Evolutionary conservation across 2,329 filamentous ascomycete species (phyloP).

Genomic region (Geosmithia flava): DNA sequence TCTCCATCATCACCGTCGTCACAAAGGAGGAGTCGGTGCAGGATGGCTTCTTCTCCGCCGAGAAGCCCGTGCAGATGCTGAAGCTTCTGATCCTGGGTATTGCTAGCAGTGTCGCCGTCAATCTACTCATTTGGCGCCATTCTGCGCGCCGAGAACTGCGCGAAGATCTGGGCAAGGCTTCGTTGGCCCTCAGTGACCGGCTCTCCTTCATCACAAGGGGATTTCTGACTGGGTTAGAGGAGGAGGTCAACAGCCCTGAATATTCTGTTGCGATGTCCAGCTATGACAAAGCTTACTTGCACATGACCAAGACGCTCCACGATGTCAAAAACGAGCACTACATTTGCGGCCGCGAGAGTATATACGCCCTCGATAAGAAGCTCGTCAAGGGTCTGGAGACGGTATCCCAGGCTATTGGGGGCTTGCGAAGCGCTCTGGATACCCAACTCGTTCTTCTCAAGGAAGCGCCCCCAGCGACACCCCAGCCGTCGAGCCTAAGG

Average conservation of each 20-base stretch:
- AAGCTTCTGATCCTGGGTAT: slow-evolving; percentile 79
- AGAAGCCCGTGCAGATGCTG: slow-evolving; percentile 70
- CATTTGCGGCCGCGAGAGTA: slow-evolving; percentile 62
- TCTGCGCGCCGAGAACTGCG: slow-evolving; percentile 66
- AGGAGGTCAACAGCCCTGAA: slow-evolving; percentile 55
- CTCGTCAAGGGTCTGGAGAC: slow-evolving; percentile 77
- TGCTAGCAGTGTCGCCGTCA: slow-evolving; percentile 57
- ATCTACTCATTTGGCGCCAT: slow-evolving; percentile 64
- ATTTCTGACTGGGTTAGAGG: slow-evolving; percentile 73
- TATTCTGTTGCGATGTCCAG: slow-evolving; percentile 49
- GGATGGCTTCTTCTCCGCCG: slow-evolving; percentile 65
- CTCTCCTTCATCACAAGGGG: slow-evolving; percentile 69
- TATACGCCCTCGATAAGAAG: slow-evolving; percentile 67
- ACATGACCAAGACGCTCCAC: slow-evolving; percentile 63
- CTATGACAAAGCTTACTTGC: slow-evolving; percentile 55
- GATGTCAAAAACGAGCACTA: slow-evolving; percentile 90
- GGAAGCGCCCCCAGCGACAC: slow-evolving; percentile 30
- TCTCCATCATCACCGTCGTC: slow-evolving; percentile 79
- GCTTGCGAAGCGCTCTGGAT: slow-evolving; percentile 75
- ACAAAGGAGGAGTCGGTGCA: slow-evolving; percentile 88
- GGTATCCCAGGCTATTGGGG: slow-evolving; percentile 79
- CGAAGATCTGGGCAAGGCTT: slow-evolving; percentile 58
- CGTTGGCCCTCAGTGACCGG: slow-evolving; percentile 68
- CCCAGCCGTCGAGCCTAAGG: slow-evolving; percentile 5
- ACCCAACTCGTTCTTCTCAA: slow-evolving; percentile 79